These are phyloP conservation scores for Coemansia sp. DNA, from an alignment of 192 early-diverging fungal genomes.

Conservation along the genomic window DNA sequence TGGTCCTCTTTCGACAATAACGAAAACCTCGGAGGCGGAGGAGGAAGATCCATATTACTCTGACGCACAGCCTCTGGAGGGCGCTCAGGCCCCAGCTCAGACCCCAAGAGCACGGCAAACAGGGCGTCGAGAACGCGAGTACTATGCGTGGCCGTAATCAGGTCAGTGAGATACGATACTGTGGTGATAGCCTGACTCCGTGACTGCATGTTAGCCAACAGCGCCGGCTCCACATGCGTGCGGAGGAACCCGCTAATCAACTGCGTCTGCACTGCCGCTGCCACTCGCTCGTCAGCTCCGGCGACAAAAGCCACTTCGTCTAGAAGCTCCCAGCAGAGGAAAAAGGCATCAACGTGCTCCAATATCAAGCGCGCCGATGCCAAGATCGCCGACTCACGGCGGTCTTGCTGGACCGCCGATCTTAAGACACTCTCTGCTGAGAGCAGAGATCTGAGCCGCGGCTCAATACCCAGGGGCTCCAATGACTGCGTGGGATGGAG, in stretches of 20 bases:
- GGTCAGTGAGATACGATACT: slow-evolving; percentile 40
- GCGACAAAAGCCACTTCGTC: slow-evolving; percentile 36
- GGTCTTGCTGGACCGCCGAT: slow-evolving; percentile 29
- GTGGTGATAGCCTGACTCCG: slow-evolving; percentile 46
- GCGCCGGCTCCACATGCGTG: slow-evolving; percentile 44
- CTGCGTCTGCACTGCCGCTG: slow-evolving; percentile 36
- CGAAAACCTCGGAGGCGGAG: background rate
- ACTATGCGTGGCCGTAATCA: slow-evolving; percentile 41
- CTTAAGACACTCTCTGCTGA: slow-evolving; percentile 15
- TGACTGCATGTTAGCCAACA: slow-evolving; percentile 23
- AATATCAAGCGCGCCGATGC: slow-evolving; percentile 18
- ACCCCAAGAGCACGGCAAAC: slow-evolving; percentile 42
- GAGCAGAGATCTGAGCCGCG: slow-evolving; percentile 24
- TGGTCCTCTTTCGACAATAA: slow-evolving; percentile 38
- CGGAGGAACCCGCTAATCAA: slow-evolving; percentile 38
- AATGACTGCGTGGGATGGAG: background rate
- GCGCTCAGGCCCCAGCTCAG: slow-evolving; percentile 37
- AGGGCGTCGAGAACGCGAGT: slow-evolving; percentile 40
- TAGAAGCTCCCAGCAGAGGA: slow-evolving; percentile 53
- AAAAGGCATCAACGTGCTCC: slow-evolving; percentile 48
- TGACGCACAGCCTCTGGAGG: background rate
- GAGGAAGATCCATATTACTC: background rate
- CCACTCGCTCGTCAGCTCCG: slow-evolving; percentile 14
- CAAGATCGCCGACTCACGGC: slow-evolving; percentile 26
- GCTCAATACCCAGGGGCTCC: background rate